Evolutionary conservation across 1,284 basidiomycete species (phyloP).

Genomic region (Leccinum huronense): DNA sequence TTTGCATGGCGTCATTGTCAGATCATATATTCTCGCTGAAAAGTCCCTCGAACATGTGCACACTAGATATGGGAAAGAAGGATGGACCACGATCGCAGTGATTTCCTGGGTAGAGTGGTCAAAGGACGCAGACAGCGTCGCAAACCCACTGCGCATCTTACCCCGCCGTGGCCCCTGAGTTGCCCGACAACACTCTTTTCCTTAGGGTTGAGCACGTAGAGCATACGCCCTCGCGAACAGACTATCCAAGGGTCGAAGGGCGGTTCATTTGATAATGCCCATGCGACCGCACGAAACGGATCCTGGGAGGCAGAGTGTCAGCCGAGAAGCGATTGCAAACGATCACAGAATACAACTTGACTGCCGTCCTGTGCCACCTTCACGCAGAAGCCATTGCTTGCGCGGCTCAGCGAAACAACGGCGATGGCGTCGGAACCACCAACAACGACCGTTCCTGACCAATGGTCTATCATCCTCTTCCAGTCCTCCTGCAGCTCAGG

Average conservation of each 20-base stretch:
- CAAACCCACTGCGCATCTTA: constrained; percentile 35
- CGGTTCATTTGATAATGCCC: constrained; percentile 49
- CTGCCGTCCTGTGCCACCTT: constrained; percentile 23
- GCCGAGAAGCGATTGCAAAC: neutral
- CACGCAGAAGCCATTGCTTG: constrained; percentile 36
- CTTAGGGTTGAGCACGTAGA: constrained; percentile 53
- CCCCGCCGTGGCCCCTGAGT: constrained; percentile 68
- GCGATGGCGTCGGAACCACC: constrained; percentile 39
- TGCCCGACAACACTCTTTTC: constrained; percentile 41
- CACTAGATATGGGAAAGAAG: constrained; percentile 52
- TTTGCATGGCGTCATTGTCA: constrained; percentile 40
- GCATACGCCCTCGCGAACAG: constrained; percentile 47
- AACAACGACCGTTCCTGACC: constrained; percentile 48
- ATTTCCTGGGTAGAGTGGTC: constrained; percentile 48
- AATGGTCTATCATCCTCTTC: constrained; percentile 45
- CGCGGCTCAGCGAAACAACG: constrained; percentile 32
- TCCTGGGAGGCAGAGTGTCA: constrained; percentile 17
- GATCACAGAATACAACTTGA: constrained; percentile 19
- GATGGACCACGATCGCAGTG: constrained; percentile 64
- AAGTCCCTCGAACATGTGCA: constrained; percentile 70
- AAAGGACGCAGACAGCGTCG: constrained; percentile 2
- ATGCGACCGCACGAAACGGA: constrained; percentile 44
- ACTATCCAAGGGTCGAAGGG: constrained; percentile 56
- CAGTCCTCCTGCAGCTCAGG: constrained; percentile 40
- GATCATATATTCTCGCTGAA: constrained; percentile 62